phyloP scores from a whole-genome alignment of 2,329 filamentous ascomycete genomes.

The Thelonectria olida region DNA sequence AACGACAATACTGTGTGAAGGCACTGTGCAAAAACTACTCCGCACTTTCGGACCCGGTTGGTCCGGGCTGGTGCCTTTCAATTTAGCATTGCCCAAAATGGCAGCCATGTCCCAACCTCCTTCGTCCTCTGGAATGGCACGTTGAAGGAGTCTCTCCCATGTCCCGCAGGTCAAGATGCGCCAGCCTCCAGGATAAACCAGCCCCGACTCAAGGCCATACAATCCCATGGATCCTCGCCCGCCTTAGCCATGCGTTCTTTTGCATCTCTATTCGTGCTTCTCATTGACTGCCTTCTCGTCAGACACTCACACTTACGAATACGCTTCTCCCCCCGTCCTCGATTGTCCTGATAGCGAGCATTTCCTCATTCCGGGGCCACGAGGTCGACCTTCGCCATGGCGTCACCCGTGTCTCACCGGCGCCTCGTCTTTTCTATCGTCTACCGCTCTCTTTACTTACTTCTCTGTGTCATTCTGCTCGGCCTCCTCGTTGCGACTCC shows the following conservation, averaged over 20 bases:
- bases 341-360: neutral
- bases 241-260: conserved; percentile 42
- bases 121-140: neutral
- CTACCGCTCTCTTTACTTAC: conserved; percentile 80
- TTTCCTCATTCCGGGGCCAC: conserved; percentile 1
- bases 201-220: conserved; percentile 30
- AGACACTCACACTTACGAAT: neutral
- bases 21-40: neutral
- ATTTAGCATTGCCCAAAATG: neutral
- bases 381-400: conserved; percentile 23
- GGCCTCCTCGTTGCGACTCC: conserved; percentile 82
- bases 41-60: neutral
- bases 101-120: conserved; percentile 2
- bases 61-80: neutral
- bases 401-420: conserved; percentile 51
- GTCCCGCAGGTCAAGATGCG: neutral
- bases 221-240: conserved; percentile 29
- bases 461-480: conserved; percentile 78
- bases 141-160: neutral
- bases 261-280: conserved; percentile 18
- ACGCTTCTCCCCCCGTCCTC: conserved; percentile 10
- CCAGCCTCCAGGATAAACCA: conserved; percentile 20
- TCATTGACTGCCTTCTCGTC: conserved; percentile 21
- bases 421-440: conserved; percentile 78
- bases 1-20: neutral